Percentiles rank a stretch among this genome's conserved stretches.
These are phyloP conservation scores for Candida pseudocylindracea DNA, from an alignment of 1,139 yeast species.

Conservation along the genomic window DNA sequence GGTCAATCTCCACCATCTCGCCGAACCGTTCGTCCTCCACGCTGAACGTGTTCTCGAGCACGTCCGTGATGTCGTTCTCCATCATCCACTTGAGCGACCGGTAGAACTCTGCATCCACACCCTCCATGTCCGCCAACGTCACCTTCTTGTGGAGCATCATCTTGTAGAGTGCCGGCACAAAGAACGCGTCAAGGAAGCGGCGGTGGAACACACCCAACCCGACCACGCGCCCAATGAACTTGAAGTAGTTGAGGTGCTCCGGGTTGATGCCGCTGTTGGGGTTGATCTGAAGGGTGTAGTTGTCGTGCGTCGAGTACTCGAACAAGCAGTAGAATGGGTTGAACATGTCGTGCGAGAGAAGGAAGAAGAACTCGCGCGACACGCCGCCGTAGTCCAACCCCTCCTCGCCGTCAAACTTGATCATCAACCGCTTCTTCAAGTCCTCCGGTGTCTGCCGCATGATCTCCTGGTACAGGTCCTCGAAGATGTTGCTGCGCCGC, in stretches of 20 bases:
- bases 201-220: conserved; percentile 97
- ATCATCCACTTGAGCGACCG: conserved; percentile 89
- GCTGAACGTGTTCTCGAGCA: conserved; percentile 74
- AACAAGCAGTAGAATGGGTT: conserved; percentile 94
- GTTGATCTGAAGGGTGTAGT: conserved; percentile 90
- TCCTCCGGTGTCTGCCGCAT: conserved; percentile 99
- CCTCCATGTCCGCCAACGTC: conserved; percentile 92
- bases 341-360: conserved; percentile 94
- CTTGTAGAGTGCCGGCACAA: conserved; percentile 93
- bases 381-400: conserved; percentile 99
- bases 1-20: conserved; percentile 71
- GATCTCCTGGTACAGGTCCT: conserved; percentile 92
- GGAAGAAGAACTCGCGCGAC: conserved; percentile 89
- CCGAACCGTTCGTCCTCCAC: conserved; percentile 97
- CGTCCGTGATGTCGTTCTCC: conserved; percentile 71
- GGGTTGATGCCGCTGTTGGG: conserved; percentile 97
- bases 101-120: conserved; percentile 93
- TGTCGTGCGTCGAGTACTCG: conserved; percentile 95
- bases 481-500: conserved; percentile 88
- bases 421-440: conserved; percentile 90
- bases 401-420: conserved; percentile 96
- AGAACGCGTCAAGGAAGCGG: conserved; percentile 92
- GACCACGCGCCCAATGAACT: conserved; percentile 94
- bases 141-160: conserved; percentile 95
- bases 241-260: conserved; percentile 92